Percentiles rank a stretch among this genome's conserved stretches.
Evolutionary conservation across 768 basidiomycete genomes (phyloP).

Genomic region (Mycena capillaripes): DNA sequence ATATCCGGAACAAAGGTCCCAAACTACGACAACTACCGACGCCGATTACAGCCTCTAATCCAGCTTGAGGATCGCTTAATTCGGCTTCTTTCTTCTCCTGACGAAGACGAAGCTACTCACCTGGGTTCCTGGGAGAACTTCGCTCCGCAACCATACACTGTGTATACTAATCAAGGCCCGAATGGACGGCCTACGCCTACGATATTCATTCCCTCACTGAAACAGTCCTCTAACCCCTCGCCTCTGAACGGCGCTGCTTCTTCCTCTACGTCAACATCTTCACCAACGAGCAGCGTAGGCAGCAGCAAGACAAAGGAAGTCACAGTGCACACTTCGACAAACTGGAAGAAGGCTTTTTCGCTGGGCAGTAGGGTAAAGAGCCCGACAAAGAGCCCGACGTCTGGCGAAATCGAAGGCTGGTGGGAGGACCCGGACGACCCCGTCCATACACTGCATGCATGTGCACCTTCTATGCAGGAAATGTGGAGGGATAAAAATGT

Average conservation of each 20-base stretch:
- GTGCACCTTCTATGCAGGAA: slow-evolving; percentile 75
- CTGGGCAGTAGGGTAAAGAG: slow-evolving; percentile 71
- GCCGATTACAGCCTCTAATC: slow-evolving; percentile 74
- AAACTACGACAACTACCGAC: slow-evolving; percentile 74
- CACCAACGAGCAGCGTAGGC: slow-evolving; percentile 49
- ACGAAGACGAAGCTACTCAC: slow-evolving; percentile 79
- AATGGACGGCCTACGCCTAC: slow-evolving; percentile 66
- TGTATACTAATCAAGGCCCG: slow-evolving; percentile 37
- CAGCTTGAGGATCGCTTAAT: slow-evolving; percentile 81
- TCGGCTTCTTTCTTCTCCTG: slow-evolving; percentile 74
- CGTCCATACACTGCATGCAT: slow-evolving; percentile 77
- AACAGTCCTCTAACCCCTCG: slow-evolving; percentile 48
- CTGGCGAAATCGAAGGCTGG: slow-evolving; percentile 83
- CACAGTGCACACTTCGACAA: slow-evolving; percentile 69
- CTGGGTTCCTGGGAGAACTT: slow-evolving; percentile 60
- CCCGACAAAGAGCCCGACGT: slow-evolving; percentile 77
- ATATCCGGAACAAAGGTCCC: slow-evolving; percentile 64
- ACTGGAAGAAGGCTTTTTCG: slow-evolving; percentile 80
- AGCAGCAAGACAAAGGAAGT: slow-evolving; percentile 61
- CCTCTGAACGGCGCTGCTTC: slow-evolving; percentile 43
- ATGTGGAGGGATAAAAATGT: slow-evolving; percentile 86
- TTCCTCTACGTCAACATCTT: slow-evolving; percentile 41
- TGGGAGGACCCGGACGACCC: slow-evolving; percentile 91
- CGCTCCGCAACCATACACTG: slow-evolving; percentile 38
- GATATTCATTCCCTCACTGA: slow-evolving; percentile 60